Percentiles rank a stretch among this genome's conserved stretches.
Conservation (phyloP, 306 rosid genomes). For the Hylodesmum podocarpum region DNA sequence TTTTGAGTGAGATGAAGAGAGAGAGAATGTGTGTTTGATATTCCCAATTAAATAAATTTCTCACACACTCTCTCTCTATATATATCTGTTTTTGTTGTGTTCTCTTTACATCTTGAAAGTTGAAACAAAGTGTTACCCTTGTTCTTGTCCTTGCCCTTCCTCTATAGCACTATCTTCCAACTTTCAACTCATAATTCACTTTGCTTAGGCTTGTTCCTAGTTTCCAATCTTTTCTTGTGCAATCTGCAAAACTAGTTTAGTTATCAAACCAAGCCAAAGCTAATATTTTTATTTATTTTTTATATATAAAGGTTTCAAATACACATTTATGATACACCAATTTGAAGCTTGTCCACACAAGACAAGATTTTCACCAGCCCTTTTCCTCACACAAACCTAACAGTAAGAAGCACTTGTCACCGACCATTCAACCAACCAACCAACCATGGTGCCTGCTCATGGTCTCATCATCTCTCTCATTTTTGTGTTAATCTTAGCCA, state of each 20-base stretch:
- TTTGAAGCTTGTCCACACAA: conserved; percentile 28
- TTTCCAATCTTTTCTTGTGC: background rate
- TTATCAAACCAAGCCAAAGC: conserved; percentile 11
- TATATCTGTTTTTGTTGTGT: background rate
- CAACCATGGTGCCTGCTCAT: conserved; percentile 58
- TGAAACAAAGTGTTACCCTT: no score
- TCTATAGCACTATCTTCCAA: background rate
- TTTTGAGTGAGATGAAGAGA: background rate
- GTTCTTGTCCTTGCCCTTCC: conserved; percentile 6
- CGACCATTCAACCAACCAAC: background rate
- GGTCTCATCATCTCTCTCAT: conserved; percentile 62
- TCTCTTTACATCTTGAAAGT: conserved; percentile 12
- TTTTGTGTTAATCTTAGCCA: conserved; percentile 52
- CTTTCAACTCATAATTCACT: conserved; percentile 17
- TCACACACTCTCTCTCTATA: background rate
- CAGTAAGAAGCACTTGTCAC: conserved; percentile 32
- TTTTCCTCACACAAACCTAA: conserved; percentile 33
- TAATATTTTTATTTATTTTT: background rate
- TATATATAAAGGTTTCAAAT: conserved; percentile 9
- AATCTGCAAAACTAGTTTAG: background rate
- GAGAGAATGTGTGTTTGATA: background rate
- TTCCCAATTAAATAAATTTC: conserved; percentile 22
- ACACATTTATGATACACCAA: conserved; percentile 41
- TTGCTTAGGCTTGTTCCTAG: background rate
- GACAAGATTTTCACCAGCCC: conserved; percentile 30